A percentile compares a stretch with the other conserved stretches of the same genome.
Conservation (phyloP, 2,329 filamentous ascomycete genomes). For the Myriosclerotinia scirpicola region DNA sequence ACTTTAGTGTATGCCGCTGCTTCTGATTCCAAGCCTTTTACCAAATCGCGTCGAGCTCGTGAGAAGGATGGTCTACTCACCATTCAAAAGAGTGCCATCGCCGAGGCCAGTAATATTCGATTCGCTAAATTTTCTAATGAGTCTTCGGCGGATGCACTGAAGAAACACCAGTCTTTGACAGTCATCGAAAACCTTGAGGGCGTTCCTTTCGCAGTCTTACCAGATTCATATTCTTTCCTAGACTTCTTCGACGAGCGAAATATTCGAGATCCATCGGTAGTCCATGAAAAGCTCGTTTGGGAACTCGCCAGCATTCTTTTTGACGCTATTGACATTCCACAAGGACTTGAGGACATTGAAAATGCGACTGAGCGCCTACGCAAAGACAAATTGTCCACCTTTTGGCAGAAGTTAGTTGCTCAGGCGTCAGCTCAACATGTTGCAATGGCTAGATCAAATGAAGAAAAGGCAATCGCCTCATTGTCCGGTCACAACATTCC, state of each 20-base stretch:
- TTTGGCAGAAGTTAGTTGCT: slow-evolving; percentile 67
- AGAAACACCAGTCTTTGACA: slow-evolving; percentile 56
- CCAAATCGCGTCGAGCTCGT: slow-evolving; percentile 34
- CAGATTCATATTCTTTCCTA: slow-evolving; percentile 49
- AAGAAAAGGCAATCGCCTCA: slow-evolving; percentile 81
- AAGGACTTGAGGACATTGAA: slow-evolving; percentile 43
- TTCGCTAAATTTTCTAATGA: slow-evolving; percentile 63
- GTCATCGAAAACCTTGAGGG: slow-evolving; percentile 54
- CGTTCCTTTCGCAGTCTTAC: slow-evolving; percentile 59
- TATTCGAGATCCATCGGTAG: slow-evolving; percentile 46
- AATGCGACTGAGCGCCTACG: slow-evolving; percentile 46
- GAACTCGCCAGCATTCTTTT: slow-evolving; percentile 84
- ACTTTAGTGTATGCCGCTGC: slow-evolving; percentile 65
- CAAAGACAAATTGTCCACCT: slow-evolving; percentile 65
- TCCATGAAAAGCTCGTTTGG: slow-evolving; percentile 78
- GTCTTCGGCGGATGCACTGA: slow-evolving; percentile 56
- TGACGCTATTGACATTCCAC: slow-evolving; percentile 58
- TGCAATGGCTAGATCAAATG: slow-evolving; percentile 60
- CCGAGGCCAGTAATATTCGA: slow-evolving; percentile 62
- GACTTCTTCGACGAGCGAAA: slow-evolving; percentile 48
- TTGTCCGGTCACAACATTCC: slow-evolving; percentile 76
- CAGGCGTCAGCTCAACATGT: slow-evolving; percentile 55
- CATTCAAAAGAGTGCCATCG: slow-evolving; percentile 56
- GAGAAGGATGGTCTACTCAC: slow-evolving; percentile 50
- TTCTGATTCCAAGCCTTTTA: slow-evolving; percentile 42